Evolutionary conservation across 1,284 basidiomycete species (phyloP), one percentile per base, ranked within the genome.

Genomic region (Stygiomarasmius scandens): DNA sequence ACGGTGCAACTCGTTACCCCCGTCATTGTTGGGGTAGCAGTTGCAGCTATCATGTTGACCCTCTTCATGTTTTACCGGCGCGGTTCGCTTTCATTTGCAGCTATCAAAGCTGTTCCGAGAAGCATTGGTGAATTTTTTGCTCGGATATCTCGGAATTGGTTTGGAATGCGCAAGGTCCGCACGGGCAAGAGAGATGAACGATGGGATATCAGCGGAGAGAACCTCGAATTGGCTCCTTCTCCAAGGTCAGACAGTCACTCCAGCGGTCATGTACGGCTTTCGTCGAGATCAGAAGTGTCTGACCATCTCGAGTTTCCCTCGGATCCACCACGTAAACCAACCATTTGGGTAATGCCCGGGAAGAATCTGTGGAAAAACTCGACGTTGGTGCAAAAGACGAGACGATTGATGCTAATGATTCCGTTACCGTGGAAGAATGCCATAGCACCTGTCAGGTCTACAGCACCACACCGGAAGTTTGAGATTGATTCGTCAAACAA

Each of bases 1-100:
- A 27, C 63, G 3, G 5, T 71, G 9, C 72, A 77, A 58, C 75
- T 74, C 45, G 62, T 72, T 10, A 56, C 68, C 0, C 75, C 78
- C 5, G 60, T 69, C 22, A 64, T 71, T 27, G 64, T 68, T 19
- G 68, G 67, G n/a, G 55, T 67, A 1, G 63, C 56, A 16, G 61
- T 72, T 3, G 23, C 71, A n/a, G 47, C 69, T 2, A 10, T 70
- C 16, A 64, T 68, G n/a, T 29, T 58, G 4, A 34, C 61, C 38
- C 60, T 66, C 24, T 12, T 73, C 36, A 52, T 67, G 25, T 22
- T 66, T 49, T 67, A 56, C 44, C 58, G 62, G 24, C 34, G 52
- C 14, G 19, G 38, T 16, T 32, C 23, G 22, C n/a, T 41, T 4
- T 16, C 38, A 41, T 41, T 41, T 16, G 29, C 49, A 16, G 14